A percentile compares a stretch with the other conserved stretches of the same genome.
Evolutionary conservation across 257 asterid species (phyloP).

Genomic region (Pogostemon cablin): DNA sequence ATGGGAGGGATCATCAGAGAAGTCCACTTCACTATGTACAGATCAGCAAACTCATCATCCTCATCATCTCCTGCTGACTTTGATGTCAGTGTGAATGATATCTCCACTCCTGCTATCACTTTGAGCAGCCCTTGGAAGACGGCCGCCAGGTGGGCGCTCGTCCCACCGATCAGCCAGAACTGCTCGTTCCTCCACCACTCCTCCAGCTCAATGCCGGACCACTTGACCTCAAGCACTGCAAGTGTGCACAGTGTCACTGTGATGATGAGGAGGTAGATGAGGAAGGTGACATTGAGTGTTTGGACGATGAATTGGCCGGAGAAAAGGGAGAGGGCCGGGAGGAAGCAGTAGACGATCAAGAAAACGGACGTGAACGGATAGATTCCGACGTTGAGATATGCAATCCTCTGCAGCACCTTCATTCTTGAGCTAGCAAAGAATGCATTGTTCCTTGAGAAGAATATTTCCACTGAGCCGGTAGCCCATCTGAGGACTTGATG

Average conservation of each 20-base stretch:
- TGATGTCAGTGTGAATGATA: conserved; percentile 59
- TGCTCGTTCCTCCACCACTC: conserved; percentile 76
- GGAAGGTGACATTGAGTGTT: conserved; percentile 54
- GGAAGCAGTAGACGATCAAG: conserved; percentile 63
- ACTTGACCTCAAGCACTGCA: conserved; percentile 63
- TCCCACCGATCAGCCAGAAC: conserved; percentile 65
- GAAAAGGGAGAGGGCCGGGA: conserved; percentile 65
- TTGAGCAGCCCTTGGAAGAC: conserved; percentile 66
- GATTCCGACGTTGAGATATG: conserved; percentile 63
- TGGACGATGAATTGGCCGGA: conserved; percentile 71
- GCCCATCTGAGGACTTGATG: conserved; percentile 79
- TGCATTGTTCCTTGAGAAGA: conserved; percentile 64
- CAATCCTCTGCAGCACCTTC: conserved; percentile 58
- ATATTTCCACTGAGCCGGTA: conserved; percentile 67
- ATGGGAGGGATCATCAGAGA: conserved; percentile 67
- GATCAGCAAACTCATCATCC: conserved; percentile 56
- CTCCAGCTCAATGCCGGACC: conserved; percentile 63
- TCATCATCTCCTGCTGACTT: conserved; percentile 62
- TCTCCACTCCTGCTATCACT: conserved; percentile 56
- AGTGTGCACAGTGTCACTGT: conserved; percentile 53
- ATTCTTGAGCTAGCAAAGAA: conserved; percentile 52
- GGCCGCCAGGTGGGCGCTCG: conserved; percentile 66
- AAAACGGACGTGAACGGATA: conserved; percentile 67
- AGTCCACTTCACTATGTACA: conserved; percentile 56
- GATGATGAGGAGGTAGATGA: conserved; percentile 47